phyloP scores from a whole-genome alignment of 768 basidiomycete species.

The Auriscalpium orientale region DNA sequence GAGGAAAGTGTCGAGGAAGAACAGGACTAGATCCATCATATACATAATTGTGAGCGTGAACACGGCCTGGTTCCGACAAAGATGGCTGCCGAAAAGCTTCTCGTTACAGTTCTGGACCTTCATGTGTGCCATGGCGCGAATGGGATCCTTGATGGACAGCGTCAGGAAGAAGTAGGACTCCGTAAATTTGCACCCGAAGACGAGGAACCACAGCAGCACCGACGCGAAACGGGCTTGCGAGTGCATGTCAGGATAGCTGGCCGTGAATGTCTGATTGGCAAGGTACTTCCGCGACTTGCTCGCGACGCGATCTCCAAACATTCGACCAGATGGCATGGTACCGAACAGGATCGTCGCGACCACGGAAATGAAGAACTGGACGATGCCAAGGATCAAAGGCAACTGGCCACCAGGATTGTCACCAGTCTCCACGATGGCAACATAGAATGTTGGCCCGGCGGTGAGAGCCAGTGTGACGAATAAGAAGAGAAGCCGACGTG shows the following conservation, averaged over 20 bases:
- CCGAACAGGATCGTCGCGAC: conserved; percentile 81
- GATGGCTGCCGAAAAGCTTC: conserved; percentile 71
- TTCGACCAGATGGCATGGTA: conserved; percentile 89
- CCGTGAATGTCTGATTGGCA: conserved; percentile 97
- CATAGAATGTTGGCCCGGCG: conserved; percentile 89
- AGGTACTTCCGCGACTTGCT: conserved; percentile 96
- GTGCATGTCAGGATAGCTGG: conserved; percentile 75
- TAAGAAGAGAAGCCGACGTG: conserved; percentile 85
- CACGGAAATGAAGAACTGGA: conserved; percentile 93
- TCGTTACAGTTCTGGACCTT: conserved; percentile 87
- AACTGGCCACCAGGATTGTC: conserved; percentile 55
- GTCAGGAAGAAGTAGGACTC: conserved; percentile 99
- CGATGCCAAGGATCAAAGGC: conserved; percentile 88
- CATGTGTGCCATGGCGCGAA: conserved; percentile 95
- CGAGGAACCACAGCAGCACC: conserved; percentile 77
- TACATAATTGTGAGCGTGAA: conserved; percentile 98
- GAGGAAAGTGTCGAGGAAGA: conserved; percentile 98
- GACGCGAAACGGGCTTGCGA: conserved; percentile 67
- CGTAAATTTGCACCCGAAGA: conserved; percentile 93
- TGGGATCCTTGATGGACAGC: conserved; percentile 87
- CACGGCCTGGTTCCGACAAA: conserved; percentile 90
- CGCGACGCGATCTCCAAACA: conserved; percentile 97
- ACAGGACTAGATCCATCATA: conserved; percentile 93
- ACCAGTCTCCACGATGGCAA: conserved; percentile 70
- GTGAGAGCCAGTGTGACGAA: conserved; percentile 86